A percentile compares a stretch with the other conserved stretches of the same genome.
phyloP scores from a whole-genome alignment of 2,329 filamentous ascomycete genomes.

The Pseudogymnoascus sp. region DNA sequence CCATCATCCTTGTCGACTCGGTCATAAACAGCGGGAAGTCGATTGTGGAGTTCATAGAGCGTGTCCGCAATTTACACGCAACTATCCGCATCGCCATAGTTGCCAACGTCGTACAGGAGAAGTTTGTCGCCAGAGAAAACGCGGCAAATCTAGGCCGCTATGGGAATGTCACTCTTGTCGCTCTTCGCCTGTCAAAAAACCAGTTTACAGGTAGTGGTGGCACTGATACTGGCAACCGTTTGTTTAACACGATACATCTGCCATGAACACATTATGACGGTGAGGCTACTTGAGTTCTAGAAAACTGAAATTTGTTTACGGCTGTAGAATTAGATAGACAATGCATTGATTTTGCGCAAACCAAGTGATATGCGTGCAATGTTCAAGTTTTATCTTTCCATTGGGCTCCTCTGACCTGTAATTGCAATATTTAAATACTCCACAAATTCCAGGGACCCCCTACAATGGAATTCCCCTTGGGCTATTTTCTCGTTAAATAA shows the following conservation, averaged over 20 bases:
- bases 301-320: neutral
- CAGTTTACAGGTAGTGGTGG: constrained; percentile 43
- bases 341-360: neutral
- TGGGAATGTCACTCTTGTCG: constrained; percentile 36
- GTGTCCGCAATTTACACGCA: constrained; percentile 35
- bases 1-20: constrained; percentile 50
- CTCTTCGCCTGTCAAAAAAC: constrained; percentile 49
- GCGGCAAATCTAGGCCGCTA: constrained; percentile 18
- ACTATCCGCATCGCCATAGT: constrained; percentile 44
- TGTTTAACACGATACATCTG: constrained; percentile 50
- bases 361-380: neutral
- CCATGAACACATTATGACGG: constrained; percentile 19
- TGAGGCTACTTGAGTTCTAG: neutral
- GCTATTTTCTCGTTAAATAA: neutral
- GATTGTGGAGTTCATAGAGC: constrained; percentile 40
- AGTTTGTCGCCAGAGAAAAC: neutral
- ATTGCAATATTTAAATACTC: neutral
- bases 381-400: neutral
- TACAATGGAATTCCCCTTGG: neutral
- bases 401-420: neutral
- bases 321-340: neutral
- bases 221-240: constrained; percentile 52
- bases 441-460: neutral
- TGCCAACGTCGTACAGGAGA: neutral
- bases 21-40: constrained; percentile 52